These are phyloP conservation scores for Penicillium nordicum DNA, from an alignment of 2,329 filamentous ascomycete species.

Conservation along the genomic window DNA sequence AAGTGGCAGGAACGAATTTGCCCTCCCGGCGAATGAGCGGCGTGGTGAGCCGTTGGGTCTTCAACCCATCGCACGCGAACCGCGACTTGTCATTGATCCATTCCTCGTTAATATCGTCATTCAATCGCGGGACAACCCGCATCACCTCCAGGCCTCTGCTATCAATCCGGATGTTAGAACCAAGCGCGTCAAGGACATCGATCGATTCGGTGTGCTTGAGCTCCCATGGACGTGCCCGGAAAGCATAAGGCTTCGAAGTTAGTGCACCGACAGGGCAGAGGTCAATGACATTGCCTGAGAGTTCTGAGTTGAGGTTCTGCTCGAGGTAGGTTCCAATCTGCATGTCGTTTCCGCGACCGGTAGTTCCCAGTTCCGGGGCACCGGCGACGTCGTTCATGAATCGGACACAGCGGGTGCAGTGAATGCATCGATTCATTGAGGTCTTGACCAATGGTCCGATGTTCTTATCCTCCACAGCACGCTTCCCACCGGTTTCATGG, in stretches of 20 bases:
- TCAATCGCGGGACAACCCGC: constrained; percentile 86
- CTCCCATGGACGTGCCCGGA: constrained; percentile 95
- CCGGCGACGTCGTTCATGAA: constrained; percentile 98
- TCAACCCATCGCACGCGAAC: constrained; percentile 93
- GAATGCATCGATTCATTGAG: constrained; percentile 99
- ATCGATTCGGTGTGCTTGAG: constrained; percentile 93
- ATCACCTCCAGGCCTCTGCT: constrained; percentile 93
- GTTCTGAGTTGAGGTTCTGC: constrained; percentile 85
- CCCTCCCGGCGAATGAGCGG: constrained; percentile 84
- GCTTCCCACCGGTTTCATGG: constrained; percentile 92
- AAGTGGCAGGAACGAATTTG: constrained; percentile 87
- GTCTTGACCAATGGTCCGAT: constrained; percentile 98
- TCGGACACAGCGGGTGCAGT: constrained; percentile 95
- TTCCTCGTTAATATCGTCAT: constrained; percentile 98
- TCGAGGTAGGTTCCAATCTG: constrained; percentile 98
- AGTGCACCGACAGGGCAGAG: constrained; percentile 96
- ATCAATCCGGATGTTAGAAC: constrained; percentile 92
- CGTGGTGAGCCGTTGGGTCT: constrained; percentile 92
- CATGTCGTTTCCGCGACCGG: constrained; percentile 92
- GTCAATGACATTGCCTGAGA: constrained; percentile 97
- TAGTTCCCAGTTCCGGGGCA: constrained; percentile 89
- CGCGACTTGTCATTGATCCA: constrained; percentile 99
- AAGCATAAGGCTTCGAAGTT: constrained; percentile 95
- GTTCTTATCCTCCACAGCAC: constrained; percentile 98
- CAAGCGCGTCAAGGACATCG: constrained; percentile 87